A percentile compares a stretch with the other conserved stretches of the same genome.
phyloP scores from a whole-genome alignment of 73 alveolate genomes.

The Uronychia binucleata region DNA sequence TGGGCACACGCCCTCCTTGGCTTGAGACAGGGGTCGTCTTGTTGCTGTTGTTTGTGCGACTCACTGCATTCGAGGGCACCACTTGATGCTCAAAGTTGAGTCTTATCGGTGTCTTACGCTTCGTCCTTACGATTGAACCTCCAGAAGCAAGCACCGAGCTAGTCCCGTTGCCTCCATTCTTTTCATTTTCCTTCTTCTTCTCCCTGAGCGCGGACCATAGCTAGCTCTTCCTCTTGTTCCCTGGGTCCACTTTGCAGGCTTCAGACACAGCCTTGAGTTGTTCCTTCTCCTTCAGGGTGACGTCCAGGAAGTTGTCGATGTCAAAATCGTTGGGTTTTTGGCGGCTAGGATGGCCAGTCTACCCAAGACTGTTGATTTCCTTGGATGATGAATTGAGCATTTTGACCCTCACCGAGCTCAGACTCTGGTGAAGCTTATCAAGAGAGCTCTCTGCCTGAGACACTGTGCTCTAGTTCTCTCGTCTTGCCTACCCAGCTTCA shows the following conservation, averaged over 20 bases:
- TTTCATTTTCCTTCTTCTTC: neutral
- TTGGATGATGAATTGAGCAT: neutral
- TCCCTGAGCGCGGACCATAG: neutral
- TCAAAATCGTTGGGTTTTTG: neutral
- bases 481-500: neutral
- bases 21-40: neutral
- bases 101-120: neutral
- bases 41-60: neutral
- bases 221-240: neutral
- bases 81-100: neutral
- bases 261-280: no score
- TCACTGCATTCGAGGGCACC: neutral
- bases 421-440: neutral
- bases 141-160: no score
- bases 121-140: neutral
- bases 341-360: neutral
- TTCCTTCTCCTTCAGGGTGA: neutral
- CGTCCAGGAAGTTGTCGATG: neutral
- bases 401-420: neutral
- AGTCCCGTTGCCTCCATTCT: no score
- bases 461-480: neutral
- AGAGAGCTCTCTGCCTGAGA: neutral
- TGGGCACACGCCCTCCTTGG: neutral
- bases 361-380: neutral
- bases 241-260: no score